A percentile compares a stretch with the other conserved stretches of the same genome.
These are phyloP conservation scores for Tothia fuscella DNA, from an alignment of 2,329 filamentous ascomycete genomes.

Conservation along the genomic window DNA sequence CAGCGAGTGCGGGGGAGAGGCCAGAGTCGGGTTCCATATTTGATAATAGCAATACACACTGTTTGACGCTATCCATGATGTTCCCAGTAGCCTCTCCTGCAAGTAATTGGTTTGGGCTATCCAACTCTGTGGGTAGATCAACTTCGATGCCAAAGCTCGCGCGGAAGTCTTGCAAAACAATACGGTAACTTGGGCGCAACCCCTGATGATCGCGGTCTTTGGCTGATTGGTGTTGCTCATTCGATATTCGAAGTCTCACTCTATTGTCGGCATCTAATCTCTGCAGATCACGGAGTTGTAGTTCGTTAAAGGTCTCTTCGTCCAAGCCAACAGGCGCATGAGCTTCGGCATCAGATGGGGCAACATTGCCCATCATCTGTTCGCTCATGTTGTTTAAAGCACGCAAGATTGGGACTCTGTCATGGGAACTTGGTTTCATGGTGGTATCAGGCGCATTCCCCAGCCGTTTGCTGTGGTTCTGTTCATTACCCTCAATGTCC, in stretches of 20 bases:
- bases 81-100: constrained; percentile 49
- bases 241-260: constrained; percentile 75
- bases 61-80: constrained; percentile 51
- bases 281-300: constrained; percentile 69
- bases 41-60: too few species aligned
- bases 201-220: constrained; percentile 37
- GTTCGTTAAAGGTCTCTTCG: constrained; percentile 60
- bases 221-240: constrained; percentile 60
- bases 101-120: constrained; percentile 43
- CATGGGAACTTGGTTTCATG: constrained; percentile 64
- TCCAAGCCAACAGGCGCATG: constrained; percentile 55
- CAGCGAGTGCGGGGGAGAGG: constrained; percentile 38
- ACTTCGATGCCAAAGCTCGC: constrained; percentile 39
- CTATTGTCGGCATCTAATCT: constrained; percentile 62
- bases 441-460: constrained; percentile 84
- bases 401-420: constrained; percentile 78
- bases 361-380: constrained; percentile 82
- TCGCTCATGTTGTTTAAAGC: constrained; percentile 84
- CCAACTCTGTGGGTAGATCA: constrained; percentile 41
- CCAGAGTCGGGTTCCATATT: constrained; percentile 19
- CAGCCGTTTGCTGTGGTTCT: constrained; percentile 75
- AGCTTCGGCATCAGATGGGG: constrained; percentile 61
- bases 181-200: too few species aligned
- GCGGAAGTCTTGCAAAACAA: constrained; percentile 52
- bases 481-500: constrained; percentile 86